Evolutionary conservation across 2,329 filamentous ascomycete species (phyloP).

Genomic region (Westerdykella ornata): DNA sequence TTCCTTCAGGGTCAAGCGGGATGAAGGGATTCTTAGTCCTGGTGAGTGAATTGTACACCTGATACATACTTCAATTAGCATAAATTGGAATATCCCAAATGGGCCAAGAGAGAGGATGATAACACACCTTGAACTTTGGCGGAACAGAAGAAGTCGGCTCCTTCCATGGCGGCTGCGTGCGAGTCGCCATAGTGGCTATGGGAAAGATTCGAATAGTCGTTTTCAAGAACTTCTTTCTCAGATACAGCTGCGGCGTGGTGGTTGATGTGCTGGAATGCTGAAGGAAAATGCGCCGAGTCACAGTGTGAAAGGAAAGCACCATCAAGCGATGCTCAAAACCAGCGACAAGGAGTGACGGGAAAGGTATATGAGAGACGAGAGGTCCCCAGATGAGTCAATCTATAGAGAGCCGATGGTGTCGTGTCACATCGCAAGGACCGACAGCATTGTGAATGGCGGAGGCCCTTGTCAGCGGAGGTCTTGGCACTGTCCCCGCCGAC

Average conservation of each 20-base stretch:
- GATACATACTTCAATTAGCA: too few relatives aligned
- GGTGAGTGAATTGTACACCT: constrained; percentile 60
- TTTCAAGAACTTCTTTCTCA: constrained; percentile 12
- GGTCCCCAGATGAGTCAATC: background rate
- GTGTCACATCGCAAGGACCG: constrained; percentile 16
- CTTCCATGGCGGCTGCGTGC: constrained; percentile 37
- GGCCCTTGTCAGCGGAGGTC: constrained; percentile 14
- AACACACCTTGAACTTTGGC: constrained; percentile 60
- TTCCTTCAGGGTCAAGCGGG: constrained; percentile 60
- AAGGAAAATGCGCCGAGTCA: constrained; percentile 23
- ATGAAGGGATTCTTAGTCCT: constrained; percentile 67
- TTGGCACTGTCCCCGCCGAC: constrained; percentile 25
- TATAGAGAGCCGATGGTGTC: constrained; percentile 19
- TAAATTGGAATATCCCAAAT: background rate
- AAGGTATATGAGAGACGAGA: constrained; percentile 3
- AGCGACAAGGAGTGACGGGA: constrained; percentile 6
- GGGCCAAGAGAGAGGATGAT: background rate
- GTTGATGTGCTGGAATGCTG: constrained; percentile 3
- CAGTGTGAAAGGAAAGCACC: constrained; percentile 22
- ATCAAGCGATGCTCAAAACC: constrained; percentile 22
- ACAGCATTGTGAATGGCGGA: constrained; percentile 7
- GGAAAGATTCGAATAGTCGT: constrained; percentile 8
- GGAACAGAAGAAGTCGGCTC: constrained; percentile 38
- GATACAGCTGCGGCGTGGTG: constrained; percentile 13
- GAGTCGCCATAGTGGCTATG: constrained; percentile 29